Percentiles rank a stretch among this genome's conserved stretches.
Evolutionary conservation across 2,329 filamentous ascomycete genomes (phyloP).

Genomic region (Nigrograna mackinnonii): DNA sequence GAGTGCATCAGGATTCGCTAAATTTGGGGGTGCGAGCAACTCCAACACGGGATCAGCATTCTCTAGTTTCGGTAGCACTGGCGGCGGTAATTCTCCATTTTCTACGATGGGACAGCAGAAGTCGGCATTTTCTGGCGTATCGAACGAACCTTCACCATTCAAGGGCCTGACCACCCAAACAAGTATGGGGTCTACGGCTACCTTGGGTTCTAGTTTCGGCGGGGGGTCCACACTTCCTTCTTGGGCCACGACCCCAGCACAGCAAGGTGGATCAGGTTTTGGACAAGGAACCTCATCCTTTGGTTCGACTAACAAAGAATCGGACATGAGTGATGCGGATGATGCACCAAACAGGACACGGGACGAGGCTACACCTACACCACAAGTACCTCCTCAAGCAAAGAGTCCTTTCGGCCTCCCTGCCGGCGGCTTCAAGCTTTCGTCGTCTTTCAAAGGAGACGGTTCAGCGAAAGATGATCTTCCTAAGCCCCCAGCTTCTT

Average conservation of each 20-base stretch:
- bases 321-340: constrained; percentile 30
- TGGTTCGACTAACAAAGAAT: constrained; percentile 21
- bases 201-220: constrained; percentile 35
- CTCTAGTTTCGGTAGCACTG: constrained; percentile 27
- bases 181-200: constrained; percentile 47
- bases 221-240: constrained; percentile 34
- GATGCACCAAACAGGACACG: constrained; percentile 27
- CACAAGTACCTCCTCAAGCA: constrained; percentile 25
- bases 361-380: constrained; percentile 40
- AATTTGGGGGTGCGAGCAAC: constrained; percentile 23
- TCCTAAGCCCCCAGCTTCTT: constrained; percentile 51
- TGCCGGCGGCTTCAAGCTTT: constrained; percentile 64
- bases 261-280: constrained; percentile 29
- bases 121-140: constrained; percentile 26
- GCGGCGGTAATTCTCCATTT: constrained; percentile 29
- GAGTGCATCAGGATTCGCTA: constrained; percentile 33
- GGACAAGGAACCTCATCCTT: constrained; percentile 31
- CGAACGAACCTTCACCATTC: constrained; percentile 13
- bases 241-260: constrained; percentile 33
- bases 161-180: constrained; percentile 29
- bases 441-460: constrained; percentile 69
- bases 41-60: constrained; percentile 28
- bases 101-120: constrained; percentile 33
- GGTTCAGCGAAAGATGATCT: constrained; percentile 63
- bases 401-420: constrained; percentile 35